Base-by-base conservation (phyloP, 768 basidiomycete genomes). In the Peribolospora kevripleyi region DNA sequence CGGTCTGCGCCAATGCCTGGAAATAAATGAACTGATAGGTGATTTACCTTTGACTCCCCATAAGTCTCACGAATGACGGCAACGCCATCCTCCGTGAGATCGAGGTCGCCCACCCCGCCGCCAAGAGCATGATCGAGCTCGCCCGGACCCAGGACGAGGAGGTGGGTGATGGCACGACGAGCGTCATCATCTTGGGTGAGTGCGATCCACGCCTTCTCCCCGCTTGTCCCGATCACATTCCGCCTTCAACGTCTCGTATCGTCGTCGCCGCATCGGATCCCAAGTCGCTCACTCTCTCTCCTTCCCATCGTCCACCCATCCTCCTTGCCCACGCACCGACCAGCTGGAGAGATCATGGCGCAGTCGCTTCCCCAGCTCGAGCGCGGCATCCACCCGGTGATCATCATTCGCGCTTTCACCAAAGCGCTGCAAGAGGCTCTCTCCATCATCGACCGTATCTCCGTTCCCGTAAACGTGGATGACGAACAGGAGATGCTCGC, bases 51-150 rank as follows among this genome's bases (percentile, higher is more conserved):
- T 25, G n/a, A 61, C 11, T 54, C 42, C 9, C 43, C 10, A 42
- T 38, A 60, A 93, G 90, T 59, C 71, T 95, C 14, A 97, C 93
- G 2, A 95, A 97, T 67, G 91, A 98, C 64, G 91, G 93, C n/a
- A 95, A 98, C 63, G 90, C 93, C 2, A 97, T 98, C 59, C 72
- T 97, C 46, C 81, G 93, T 53, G 93, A 98, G 68, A 98, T 97
- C 61, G 93, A 98, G 61, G 93, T 98, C 40, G 88, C 90, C 2
- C 93, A 98, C 63, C 93, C 91, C 3, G 93, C 93, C 38, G 91
- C 93, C 37, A 98, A 97, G 72, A 93, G 90, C 61, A 97, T 98
- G 91, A 93, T 98, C 60, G 93, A 98, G 70, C 78, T 97, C 8
- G 86, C 85, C 62, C 71, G 93, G 65, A 97, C 93, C 1, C 93